These are phyloP conservation scores for Paracoccidioides lutzii DNA, from an alignment of 2,329 filamentous ascomycete species.

Conservation along the genomic window DNA sequence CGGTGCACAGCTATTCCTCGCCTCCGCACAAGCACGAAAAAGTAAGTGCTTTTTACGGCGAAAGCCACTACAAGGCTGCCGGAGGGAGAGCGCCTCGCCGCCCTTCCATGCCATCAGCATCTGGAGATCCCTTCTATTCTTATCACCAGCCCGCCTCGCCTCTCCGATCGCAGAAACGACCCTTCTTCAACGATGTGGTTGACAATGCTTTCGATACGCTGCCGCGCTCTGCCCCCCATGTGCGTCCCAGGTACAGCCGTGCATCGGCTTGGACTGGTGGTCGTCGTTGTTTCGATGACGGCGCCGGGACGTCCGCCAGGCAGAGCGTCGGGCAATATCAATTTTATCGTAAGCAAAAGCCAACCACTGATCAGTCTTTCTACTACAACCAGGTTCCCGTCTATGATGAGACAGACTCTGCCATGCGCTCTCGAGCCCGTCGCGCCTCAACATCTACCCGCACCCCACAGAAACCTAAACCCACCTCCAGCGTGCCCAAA, in stretches of 20 bases:
- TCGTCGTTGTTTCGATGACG: constrained; percentile 3
- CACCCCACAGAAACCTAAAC: constrained; percentile 31
- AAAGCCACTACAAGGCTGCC: constrained; percentile 3
- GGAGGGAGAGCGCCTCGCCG: constrained; percentile 25
- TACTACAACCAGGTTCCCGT: constrained; percentile 42
- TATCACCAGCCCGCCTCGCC: constrained; percentile 7
- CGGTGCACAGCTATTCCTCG: constrained; percentile 37
- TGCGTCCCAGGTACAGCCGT: not conserved
- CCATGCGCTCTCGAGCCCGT: constrained; percentile 38
- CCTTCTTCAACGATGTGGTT: constrained; percentile 45
- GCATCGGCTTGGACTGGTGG: not conserved
- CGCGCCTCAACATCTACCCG: constrained; percentile 42
- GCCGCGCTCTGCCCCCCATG: constrained; percentile 14
- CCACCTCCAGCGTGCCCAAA: constrained; percentile 21
- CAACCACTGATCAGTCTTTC: constrained; percentile 39
- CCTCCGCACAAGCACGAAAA: constrained; percentile 46
- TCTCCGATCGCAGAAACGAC: constrained; percentile 35
- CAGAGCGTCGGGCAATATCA: not conserved
- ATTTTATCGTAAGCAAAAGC: constrained; percentile 30
- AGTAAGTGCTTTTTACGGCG: constrained; percentile 51
- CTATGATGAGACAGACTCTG: constrained; percentile 41
- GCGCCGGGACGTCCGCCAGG: constrained; percentile 2
- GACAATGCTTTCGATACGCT: constrained; percentile 41
- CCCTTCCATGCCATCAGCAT: constrained; percentile 31
- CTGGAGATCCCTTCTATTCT: constrained; percentile 9